These are phyloP conservation scores for Curvularia spicifera DNA, from an alignment of 2,329 filamentous ascomycete genomes.

Conservation along the genomic window DNA sequence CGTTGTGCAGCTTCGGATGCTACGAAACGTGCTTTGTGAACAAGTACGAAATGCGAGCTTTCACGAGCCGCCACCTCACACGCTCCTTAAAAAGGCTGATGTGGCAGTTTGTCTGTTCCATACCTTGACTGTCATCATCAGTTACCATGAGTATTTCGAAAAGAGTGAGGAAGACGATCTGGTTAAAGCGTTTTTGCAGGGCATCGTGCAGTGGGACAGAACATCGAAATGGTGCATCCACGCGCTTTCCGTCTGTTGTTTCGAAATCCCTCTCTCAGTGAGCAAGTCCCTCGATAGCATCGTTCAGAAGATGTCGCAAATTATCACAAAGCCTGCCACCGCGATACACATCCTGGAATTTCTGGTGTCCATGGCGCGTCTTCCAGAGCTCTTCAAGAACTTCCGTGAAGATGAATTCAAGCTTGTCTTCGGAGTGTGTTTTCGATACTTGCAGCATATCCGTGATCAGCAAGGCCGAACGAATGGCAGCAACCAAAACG, in stretches of 20 bases:
- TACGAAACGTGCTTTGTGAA: constrained; percentile 80
- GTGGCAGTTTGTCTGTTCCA: constrained; percentile 90
- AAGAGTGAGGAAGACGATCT: constrained; percentile 89
- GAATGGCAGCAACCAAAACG: constrained; percentile 43
- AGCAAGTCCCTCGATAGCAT: constrained; percentile 85
- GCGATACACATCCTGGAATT: constrained; percentile 97
- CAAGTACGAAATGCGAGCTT: constrained; percentile 79
- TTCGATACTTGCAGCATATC: constrained; percentile 89
- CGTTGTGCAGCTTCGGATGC: constrained; percentile 74
- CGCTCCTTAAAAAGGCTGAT: constrained; percentile 83
- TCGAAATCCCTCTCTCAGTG: constrained; percentile 87
- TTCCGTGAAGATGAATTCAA: constrained; percentile 91
- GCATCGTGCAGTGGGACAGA: constrained; percentile 82
- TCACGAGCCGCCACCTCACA: constrained; percentile 79
- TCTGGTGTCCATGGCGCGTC: constrained; percentile 82
- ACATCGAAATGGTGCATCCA: constrained; percentile 94
- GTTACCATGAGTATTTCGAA: constrained; percentile 84
- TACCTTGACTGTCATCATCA: constrained; percentile 83
- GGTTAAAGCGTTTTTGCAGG: constrained; percentile 82
- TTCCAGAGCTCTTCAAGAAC: constrained; percentile 85
- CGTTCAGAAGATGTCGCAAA: constrained; percentile 90
- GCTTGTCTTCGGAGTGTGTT: constrained; percentile 93
- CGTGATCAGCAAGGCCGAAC: constrained; percentile 64
- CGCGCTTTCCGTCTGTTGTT: constrained; percentile 90
- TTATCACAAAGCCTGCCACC: constrained; percentile 90